Conservation (phyloP, 345 rosid genomes). For the Gossypium thurberi region DNA sequence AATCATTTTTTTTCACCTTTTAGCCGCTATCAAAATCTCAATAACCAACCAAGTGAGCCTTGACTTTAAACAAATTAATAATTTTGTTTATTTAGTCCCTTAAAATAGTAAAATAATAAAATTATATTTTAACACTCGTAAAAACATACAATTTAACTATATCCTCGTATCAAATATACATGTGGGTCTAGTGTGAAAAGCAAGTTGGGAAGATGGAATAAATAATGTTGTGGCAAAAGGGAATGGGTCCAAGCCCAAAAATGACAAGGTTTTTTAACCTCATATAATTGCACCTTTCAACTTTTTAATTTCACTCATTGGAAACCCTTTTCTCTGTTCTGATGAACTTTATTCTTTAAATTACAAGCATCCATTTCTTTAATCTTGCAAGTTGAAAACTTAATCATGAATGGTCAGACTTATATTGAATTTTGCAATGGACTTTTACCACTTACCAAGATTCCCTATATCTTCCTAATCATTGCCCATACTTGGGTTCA, state of each 20-base stretch:
- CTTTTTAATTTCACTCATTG: background rate
- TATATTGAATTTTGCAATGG: background rate
- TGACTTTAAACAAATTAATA: too few species aligned
- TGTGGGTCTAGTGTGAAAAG: background rate
- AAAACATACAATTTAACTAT: too few species aligned
- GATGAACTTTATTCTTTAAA: background rate
- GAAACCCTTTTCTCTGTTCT: background rate
- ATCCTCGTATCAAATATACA: background rate
- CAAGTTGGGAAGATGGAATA: background rate
- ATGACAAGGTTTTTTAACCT: background rate
- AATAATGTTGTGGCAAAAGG: background rate
- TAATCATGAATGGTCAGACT: slow-evolving; percentile 2
- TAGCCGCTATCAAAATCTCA: background rate
- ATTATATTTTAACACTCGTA: too few species aligned
- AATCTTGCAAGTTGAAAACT: slow-evolving; percentile 4
- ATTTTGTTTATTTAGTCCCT: too few species aligned
- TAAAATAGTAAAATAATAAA: too few species aligned
- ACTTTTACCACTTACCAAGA: background rate
- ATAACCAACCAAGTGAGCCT: too few species aligned
- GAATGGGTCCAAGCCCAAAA: slow-evolving; percentile 10
- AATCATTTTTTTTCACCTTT: background rate
- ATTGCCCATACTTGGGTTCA: background rate
- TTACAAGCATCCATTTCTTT: background rate
- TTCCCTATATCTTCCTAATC: background rate
- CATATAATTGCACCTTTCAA: background rate